phyloP scores from a whole-genome alignment of 179 eudicot genomes.

The Pouteria campechiana region DNA sequence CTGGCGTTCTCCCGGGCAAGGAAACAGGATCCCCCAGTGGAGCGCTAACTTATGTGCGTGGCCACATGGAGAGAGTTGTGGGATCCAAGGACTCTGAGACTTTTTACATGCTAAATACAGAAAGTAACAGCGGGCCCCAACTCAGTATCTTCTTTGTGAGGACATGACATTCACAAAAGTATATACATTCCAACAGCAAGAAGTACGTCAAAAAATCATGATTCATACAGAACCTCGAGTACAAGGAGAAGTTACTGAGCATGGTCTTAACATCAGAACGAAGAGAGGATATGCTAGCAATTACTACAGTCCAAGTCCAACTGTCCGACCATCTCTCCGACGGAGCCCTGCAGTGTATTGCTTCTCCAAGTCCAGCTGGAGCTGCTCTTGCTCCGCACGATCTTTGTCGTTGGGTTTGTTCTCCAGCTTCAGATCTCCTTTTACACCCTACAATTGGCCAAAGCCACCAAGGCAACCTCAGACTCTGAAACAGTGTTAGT shows the following conservation, averaged over 20 bases:
- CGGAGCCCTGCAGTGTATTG: constrained; percentile 95
- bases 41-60: constrained; percentile 77
- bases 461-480: constrained; percentile 97
- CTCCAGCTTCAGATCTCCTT: constrained; percentile 57
- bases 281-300: too few relatives aligned
- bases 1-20: constrained; percentile 62
- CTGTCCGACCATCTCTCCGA: constrained; percentile 93
- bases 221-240: too few relatives aligned
- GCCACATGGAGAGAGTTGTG: constrained; percentile 55
- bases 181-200: too few relatives aligned
- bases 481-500: constrained; percentile 99
- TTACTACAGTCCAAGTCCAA: constrained; percentile 68
- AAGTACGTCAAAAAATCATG: too few relatives aligned
- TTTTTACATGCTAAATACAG: constrained; percentile 81
- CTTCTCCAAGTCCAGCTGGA: constrained; percentile 87
- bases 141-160: constrained; percentile 85
- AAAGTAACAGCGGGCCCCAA: constrained; percentile 75
- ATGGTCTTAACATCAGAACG: too few relatives aligned
- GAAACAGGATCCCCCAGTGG: constrained; percentile 31
- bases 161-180: constrained; percentile 20
- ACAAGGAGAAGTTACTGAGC: too few relatives aligned
- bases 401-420: constrained; percentile 37
- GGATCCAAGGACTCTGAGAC: constrained; percentile 86
- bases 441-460: constrained; percentile 99
- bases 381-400: constrained; percentile 60